Base-by-base conservation (phyloP, 2,329 filamentous ascomycete genomes). In the Fusarium poae region DNA sequence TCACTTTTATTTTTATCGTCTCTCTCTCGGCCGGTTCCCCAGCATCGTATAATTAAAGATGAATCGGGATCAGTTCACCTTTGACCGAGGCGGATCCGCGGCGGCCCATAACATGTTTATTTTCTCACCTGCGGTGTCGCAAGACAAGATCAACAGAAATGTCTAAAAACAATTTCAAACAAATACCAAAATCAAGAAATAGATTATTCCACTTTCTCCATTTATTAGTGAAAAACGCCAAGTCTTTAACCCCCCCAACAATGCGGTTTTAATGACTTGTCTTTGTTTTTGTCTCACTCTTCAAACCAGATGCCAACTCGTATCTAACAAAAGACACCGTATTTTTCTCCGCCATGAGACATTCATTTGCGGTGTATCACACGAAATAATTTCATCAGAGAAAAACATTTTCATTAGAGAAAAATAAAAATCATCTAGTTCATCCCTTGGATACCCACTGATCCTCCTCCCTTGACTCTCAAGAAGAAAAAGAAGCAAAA, bases 51-150 rank as follows among this genome's bases (percentile, higher is more conserved):
- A 45, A 29, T 13, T 20, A 3, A 13, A 29, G 12, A 61, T 40
- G 37, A n/a, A 63, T 67, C 37, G 34, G n/a, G n/a, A 65, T 65
- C 60, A 65, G 51, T 59, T 56, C 65, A 65, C 54, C 8, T 3
- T 42, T 45, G 25, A 45, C 43, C 64, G 64, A 61, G 34, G 54
- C 43, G 59, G 60, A 67, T 45, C 46, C 60, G 45, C 58, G 62
- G 51, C 43, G 62, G 51, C 43, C 43, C 64, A 67, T 49, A 15
- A 11, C 51, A 37, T 23, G 57, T 39, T 42, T 23, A 50, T 39
- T 42, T 43, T 49, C 34, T 18, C 30, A 30, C 40, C 25, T 20
- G 16, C 34, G 21, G 32, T 35, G 27, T 25, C 6, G 30, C 20
- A 54, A 35, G 21, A 68, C 65, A 63, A 29, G 23, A 20, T 60